Base-by-base conservation (phyloP, 2,329 filamentous ascomycete species). In the Xenoacremonium recifei region DNA sequence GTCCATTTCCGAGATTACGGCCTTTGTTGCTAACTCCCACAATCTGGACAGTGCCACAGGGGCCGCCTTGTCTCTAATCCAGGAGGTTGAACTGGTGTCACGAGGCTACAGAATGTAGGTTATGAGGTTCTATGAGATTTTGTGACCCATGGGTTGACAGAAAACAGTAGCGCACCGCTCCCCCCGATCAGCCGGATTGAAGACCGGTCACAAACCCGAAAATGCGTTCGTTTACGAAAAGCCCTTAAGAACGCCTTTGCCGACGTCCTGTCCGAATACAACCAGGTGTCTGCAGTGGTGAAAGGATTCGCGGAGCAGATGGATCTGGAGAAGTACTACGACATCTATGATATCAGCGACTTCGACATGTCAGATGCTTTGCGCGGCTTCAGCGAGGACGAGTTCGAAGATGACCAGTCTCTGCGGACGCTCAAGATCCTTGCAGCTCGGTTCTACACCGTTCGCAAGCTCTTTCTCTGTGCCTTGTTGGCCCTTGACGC, bases 1-100 rank as follows among this genome's bases (percentile, higher is more conserved):
- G 60, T 84, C 87, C 1, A 74, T 95, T 27, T 73, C 80, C 23
- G 81, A 84, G 48, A 82, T 86, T 5, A 80, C 80, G 10, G 68
- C 73, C 1, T 82, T 95, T 50, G 82, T 93, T 34, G 73, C 79
- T 35, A 84, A 82, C 57, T 83, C 89, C 29, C 89, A 95, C 59
- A 82, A 84, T 37, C 89, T 95, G 54, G 90, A 96, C 65, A 80
- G 84, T 30, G 84, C 85, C 17, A 83, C 80, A 30, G 83, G 84
- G 29, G 85, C 88, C 21, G 86, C 88, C 3, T 73, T 96, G 41
- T 82, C 86, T 27, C 77, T 96, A 46, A 85, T 96, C 48, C 91
- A 96, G 63, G 91, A 96, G 67, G 90, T 96, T n/a, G 91, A 96
- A 68, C 76, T 96, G 21, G 90, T 96, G 19, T 95, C 91, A 21